A percentile compares a stretch with the other conserved stretches of the same genome.
These are phyloP conservation scores for Umbelopsis sp. DNA, from an alignment of 192 early-diverging fungal species.

Conservation along the genomic window DNA sequence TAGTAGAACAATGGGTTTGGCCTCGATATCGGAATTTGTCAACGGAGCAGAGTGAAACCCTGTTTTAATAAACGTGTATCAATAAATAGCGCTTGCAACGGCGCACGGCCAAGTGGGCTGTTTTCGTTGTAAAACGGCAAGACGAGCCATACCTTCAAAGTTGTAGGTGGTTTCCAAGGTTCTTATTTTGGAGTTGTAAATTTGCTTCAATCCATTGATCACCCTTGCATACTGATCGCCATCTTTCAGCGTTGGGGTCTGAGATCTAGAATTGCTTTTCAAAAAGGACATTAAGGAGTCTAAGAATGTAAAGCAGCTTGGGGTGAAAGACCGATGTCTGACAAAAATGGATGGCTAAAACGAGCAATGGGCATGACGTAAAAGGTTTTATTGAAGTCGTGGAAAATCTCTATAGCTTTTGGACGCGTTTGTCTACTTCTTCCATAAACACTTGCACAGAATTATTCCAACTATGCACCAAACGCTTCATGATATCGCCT, in stretches of 20 bases:
- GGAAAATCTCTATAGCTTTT: slow-evolving; percentile 26
- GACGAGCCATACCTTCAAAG: slow-evolving; percentile 54
- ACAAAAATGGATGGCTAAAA: slow-evolving; percentile 5
- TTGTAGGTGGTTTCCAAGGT: slow-evolving; percentile 73
- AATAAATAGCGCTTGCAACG: neutral
- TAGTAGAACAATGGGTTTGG: slow-evolving; percentile 86
- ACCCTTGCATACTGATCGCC: slow-evolving; percentile 61
- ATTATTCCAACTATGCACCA: slow-evolving; percentile 27
- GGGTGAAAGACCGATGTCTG: neutral
- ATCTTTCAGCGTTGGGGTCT: slow-evolving; percentile 20
- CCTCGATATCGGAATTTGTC: slow-evolving; percentile 80
- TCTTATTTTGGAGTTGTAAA: slow-evolving; percentile 72
- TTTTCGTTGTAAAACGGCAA: too few species aligned
- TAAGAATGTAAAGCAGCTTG: neutral
- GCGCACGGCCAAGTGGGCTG: neutral
- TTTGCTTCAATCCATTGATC: slow-evolving; percentile 68
- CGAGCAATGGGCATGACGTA: neutral
- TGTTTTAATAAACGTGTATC: neutral
- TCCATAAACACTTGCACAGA: slow-evolving; percentile 24
- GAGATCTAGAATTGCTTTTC: slow-evolving; percentile 14
- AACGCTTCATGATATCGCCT: slow-evolving; percentile 20
- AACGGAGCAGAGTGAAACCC: slow-evolving; percentile 80
- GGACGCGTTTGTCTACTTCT: slow-evolving; percentile 32
- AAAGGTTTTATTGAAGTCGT: neutral
- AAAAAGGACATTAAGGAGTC: slow-evolving; percentile 1